A percentile compares a stretch with the other conserved stretches of the same genome.
Conservation (phyloP, 441 rosid genomes). For the Adansonia grandidieri region DNA sequence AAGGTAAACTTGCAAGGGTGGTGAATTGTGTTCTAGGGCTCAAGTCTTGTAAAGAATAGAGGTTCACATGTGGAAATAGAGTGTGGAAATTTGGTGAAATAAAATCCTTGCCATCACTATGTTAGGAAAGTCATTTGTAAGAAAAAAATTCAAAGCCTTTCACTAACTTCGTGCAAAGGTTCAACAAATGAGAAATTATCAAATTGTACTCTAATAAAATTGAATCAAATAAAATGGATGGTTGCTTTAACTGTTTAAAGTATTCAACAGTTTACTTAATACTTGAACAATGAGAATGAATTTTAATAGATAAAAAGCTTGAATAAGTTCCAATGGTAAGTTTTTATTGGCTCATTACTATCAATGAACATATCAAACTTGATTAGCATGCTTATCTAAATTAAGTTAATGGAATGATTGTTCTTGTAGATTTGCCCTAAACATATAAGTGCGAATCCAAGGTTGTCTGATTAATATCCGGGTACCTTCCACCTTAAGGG, state of each 20-base stretch:
- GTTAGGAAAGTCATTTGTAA: constrained; percentile 62
- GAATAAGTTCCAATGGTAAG: constrained; percentile 81
- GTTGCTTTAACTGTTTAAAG: constrained; percentile 39
- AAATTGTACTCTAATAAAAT: constrained; percentile 36
- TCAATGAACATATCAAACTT: not conserved
- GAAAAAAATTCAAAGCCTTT: constrained; percentile 85
- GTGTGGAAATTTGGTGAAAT: too few relatives aligned
- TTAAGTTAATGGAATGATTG: not conserved
- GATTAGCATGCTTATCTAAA: not conserved
- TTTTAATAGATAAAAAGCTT: constrained; percentile 77
- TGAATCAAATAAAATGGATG: constrained; percentile 69
- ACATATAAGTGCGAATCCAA: not conserved
- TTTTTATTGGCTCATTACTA: constrained; percentile 1
- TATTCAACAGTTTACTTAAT: constrained; percentile 1
- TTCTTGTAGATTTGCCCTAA: not conserved
- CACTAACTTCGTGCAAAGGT: constrained; percentile 62
- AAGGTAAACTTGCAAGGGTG: too few relatives aligned
- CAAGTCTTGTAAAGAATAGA: too few relatives aligned
- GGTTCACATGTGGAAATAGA: too few relatives aligned
- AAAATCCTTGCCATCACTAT: constrained; percentile 57
- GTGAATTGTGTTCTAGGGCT: too few relatives aligned
- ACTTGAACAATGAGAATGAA: constrained; percentile 11
- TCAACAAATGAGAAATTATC: constrained; percentile 57
- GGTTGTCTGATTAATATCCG: not conserved
- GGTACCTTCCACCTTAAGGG: not conserved